Evolutionary conservation across 2,329 filamentous ascomycete genomes (phyloP), one percentile per base, ranked within the genome.

Genomic region (Purpureocillium lavendulum): DNA sequence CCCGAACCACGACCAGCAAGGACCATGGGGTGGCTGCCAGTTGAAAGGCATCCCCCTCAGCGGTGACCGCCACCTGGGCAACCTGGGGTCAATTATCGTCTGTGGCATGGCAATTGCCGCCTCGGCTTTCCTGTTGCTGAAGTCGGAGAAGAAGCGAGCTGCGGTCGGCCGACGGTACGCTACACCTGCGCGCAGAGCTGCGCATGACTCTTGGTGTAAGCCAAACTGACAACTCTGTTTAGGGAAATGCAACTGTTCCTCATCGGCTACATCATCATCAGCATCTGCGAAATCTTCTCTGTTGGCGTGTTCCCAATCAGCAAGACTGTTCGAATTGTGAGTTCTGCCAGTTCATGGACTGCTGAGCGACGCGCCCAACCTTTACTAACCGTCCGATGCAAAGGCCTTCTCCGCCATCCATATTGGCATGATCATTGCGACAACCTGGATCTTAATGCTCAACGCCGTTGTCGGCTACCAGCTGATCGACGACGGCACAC

Each of bases 221-320:
- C 21, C 17, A 18, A 17, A 43, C 46, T 49, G 33, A 51, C 39
- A 33, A 24, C n/a, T 7, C 1, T 17, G 7, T 40, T 41, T 55
- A 94, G 92, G 62, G 92, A 98, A 64, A 97, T 98, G 77, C 92
- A 98, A 71, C 55, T 96, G 28, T 97, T 98, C 66, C 76, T 98
- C 37, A 46, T 86, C 32, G 82, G 84, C 37, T 98, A 87, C 60
- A 83, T 94, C 41, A 64, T 97, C 42, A 80, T 97, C 45, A 80
- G 85, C 53, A 85, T 98, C 54, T 96, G 89, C 65, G 92, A 97
- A 61, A 95, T 98, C 55, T 96, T 98, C 66, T 89, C 88, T 1
- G 80, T 97, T 29, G 92, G 92, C 50, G 85, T 82, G 24, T 90
- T 98, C 53, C 88, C 90, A 3, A 66, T 96, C 15, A 68, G 76